Conservation (phyloP, 345 rosid species). For the Trapa bicornis region DNA sequence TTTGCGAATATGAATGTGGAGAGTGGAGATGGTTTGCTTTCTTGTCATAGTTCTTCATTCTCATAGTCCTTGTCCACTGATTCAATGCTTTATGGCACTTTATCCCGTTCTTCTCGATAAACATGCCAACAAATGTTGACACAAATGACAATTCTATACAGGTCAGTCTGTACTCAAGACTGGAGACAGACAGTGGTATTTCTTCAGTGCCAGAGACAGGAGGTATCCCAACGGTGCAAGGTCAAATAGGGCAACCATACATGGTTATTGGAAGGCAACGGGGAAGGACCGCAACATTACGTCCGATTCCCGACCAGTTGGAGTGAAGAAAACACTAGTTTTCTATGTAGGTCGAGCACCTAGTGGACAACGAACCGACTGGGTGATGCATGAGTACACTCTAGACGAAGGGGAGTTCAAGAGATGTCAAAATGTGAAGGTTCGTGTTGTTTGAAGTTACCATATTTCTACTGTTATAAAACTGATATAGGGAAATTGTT, state of each 20-base stretch:
- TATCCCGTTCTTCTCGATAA: background rate
- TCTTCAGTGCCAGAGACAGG: slow-evolving; percentile 70
- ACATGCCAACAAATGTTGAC: background rate
- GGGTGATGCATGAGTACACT: slow-evolving; percentile 96
- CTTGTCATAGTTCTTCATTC: background rate
- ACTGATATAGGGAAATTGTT: background rate
- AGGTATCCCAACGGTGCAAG: slow-evolving; percentile 84
- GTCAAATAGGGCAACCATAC: slow-evolving; percentile 59
- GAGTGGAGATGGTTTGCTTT: slow-evolving; percentile 1
- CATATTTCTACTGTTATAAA: background rate
- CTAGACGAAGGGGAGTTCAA: slow-evolving; percentile 66
- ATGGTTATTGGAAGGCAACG: slow-evolving; percentile 88
- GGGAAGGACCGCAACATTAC: slow-evolving; percentile 60
- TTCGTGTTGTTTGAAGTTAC: slow-evolving; percentile 12
- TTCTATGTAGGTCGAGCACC: slow-evolving; percentile 83
- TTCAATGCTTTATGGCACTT: background rate
- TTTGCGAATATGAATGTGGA: background rate
- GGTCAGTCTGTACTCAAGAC: slow-evolving; percentile 54
- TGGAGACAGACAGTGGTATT: slow-evolving; percentile 94
- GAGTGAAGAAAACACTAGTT: slow-evolving; percentile 78
- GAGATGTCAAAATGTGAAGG: slow-evolving; percentile 54
- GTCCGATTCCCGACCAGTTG: slow-evolving; percentile 45
- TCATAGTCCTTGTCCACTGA: background rate
- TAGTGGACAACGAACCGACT: slow-evolving; percentile 60
- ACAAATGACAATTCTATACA: slow-evolving; percentile 7